These are phyloP conservation scores for Populus hybrid DNA, from an alignment of 441 rosid species.

Conservation along the genomic window DNA sequence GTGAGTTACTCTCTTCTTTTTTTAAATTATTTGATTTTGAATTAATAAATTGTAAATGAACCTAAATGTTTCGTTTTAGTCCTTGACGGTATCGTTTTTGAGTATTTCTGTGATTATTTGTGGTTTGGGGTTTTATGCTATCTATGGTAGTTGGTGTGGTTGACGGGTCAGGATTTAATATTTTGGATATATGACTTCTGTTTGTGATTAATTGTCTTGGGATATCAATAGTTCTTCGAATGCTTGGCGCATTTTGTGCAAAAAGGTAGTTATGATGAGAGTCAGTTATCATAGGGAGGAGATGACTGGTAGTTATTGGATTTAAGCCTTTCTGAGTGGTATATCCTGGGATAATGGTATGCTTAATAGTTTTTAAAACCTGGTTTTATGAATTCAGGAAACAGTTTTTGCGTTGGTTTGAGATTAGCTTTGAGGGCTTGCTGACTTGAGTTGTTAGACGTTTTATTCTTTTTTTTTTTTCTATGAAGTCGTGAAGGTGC, in stretches of 20 bases:
- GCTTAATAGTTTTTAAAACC: no score
- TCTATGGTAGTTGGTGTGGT: neutral
- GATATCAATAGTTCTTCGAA: neutral
- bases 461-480: no score
- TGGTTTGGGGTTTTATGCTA: neutral
- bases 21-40: neutral
- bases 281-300: neutral
- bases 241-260: neutral
- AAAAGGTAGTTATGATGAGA: neutral
- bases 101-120: neutral
- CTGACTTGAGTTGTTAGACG: neutral
- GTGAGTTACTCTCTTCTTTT: neutral
- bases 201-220: neutral
- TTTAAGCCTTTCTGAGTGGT: neutral
- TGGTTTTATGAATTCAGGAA: neutral
- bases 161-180: neutral
- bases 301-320: neutral
- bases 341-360: neutral
- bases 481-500: neutral
- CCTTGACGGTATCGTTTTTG: no score
- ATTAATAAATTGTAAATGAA: neutral
- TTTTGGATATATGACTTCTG: neutral
- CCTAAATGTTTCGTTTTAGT: neutral
- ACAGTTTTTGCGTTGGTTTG: neutral
- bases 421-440: neutral